Base-by-base conservation (phyloP, 2,329 filamentous ascomycete species). In the Aspergillus ochraceus region DNA sequence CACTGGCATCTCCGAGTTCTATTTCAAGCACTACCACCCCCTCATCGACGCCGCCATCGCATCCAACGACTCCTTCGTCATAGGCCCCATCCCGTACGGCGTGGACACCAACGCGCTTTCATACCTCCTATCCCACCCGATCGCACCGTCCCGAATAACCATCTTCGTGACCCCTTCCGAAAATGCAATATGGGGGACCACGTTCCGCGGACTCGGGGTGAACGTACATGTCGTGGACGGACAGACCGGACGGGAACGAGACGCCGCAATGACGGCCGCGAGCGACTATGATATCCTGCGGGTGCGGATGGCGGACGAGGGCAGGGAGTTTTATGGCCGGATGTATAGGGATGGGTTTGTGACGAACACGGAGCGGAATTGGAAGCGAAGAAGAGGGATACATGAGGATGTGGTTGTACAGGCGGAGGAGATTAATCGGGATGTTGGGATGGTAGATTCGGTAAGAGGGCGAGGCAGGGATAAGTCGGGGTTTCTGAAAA, bases 311-410 rank as follows among this genome's bases (percentile, higher is more conserved):
- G 56, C 58, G 22, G 55, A 60, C 3, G 73, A 76, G 54, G 66
- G 66, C 4, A 68, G 56, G 58, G 58, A 12, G 39, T 58, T 70
- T 11, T 76, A 74, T 65, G 73, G 71, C 6, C 30, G 17, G 1
- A 42, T 54, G 17, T 74, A 66, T 59, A 64, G 68, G 39, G 60
- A 61, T 4, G 67, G 70, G 10, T 55, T 65, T 51, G 63, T 76
- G 2, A 73, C 69, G n/a, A 75, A 74, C 63, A 76, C 73, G 6
- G 73, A 75, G 64, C 63, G 70, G 60, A 76, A 75, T 63, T 72
- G 72, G 69, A 62, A 69, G 56, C 67, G 72, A 49, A 61, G 72
- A 22, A 64, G 60, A 54, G 68, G 67, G 4, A 62, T 70, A n/a
- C 24, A 10, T 17, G 63, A 68, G 54, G 56, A 59, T 36, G 54